phyloP scores from a whole-genome alignment of 768 basidiomycete genomes.

The Gymnopilus junonius region DNA sequence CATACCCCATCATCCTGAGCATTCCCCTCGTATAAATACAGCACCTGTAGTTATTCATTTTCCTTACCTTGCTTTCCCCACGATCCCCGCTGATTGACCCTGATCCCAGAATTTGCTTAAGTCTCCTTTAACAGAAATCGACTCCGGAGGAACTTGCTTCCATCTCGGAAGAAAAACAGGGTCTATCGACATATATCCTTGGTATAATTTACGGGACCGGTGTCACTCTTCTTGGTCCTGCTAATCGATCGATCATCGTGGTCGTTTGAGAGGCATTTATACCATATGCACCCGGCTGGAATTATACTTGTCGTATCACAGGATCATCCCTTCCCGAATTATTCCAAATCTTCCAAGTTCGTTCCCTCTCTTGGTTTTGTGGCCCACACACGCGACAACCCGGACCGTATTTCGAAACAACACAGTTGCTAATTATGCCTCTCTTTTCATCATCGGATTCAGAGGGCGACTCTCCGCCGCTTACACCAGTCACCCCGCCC shows the following conservation, averaged over 20 bases:
- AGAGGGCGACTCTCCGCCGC: conserved; percentile 11
- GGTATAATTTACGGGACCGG: conserved; percentile 1
- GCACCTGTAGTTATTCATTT: conserved; percentile 12
- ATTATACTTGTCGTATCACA: conserved; percentile 13
- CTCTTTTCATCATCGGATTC: not conserved
- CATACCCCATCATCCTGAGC: conserved; percentile 27
- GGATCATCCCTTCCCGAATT: conserved; percentile 12
- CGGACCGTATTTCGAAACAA: conserved; percentile 2
- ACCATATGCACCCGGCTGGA: conserved; percentile 17
- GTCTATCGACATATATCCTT: not conserved
- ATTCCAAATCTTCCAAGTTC: not conserved
- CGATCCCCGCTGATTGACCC: conserved; percentile 29
- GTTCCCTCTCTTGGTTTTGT: not conserved
- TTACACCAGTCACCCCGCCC: conserved; percentile 14
- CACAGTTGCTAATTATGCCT: conserved; percentile 7
- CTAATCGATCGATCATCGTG: conserved; percentile 21
- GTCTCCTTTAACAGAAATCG: conserved; percentile 11
- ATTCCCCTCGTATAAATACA: not conserved
- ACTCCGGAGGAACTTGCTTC: conserved; percentile 10
- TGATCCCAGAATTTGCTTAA: conserved; percentile 23
- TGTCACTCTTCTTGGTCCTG: conserved; percentile 4
- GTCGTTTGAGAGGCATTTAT: conserved; percentile 12
- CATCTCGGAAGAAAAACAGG: conserved; percentile 7
- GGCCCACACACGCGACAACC: conserved; percentile 5
- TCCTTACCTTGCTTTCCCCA: not conserved